Conservation (phyloP, 805 yeast genomes). For the Saccharomycopsis fodiens region DNA sequence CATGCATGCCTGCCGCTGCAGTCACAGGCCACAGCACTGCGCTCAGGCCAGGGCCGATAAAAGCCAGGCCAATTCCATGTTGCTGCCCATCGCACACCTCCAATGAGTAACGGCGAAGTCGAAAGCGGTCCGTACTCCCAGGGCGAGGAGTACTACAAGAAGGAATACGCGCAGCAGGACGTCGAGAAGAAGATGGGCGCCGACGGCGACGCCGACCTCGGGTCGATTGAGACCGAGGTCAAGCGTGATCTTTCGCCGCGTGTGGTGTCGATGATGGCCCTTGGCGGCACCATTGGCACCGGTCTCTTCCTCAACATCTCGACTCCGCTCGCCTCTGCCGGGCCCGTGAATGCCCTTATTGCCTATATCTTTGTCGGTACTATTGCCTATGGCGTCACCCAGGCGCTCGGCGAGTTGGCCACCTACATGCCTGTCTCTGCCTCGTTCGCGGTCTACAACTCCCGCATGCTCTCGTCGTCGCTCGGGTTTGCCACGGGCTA, state of each 20-base stretch:
- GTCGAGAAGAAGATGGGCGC: background rate
- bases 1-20: no score
- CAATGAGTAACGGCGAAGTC: no score
- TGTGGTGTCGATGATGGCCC: slow-evolving; percentile 63
- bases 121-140: no score
- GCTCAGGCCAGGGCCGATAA: no score
- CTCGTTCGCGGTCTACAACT: slow-evolving; percentile 55
- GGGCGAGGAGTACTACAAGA: background rate
- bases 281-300: slow-evolving; percentile 71
- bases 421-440: slow-evolving; percentile 58
- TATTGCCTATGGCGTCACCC: slow-evolving; percentile 53
- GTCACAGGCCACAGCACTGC: no score
- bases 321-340: slow-evolving; percentile 45
- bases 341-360: slow-evolving; percentile 58
- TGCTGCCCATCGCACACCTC: no score
- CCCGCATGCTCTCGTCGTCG: slow-evolving; percentile 57
- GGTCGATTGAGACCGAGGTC: slow-evolving; percentile 35
- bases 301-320: slow-evolving; percentile 61
- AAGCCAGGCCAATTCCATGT: no score
- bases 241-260: slow-evolving; percentile 53
- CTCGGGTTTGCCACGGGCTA: slow-evolving; percentile 64
- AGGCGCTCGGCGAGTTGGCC: slow-evolving; percentile 69
- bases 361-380: slow-evolving; percentile 58
- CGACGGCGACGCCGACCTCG: slow-evolving; percentile 25
- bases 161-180: background rate